These are phyloP conservation scores for Steccherinum ochraceum DNA, from an alignment of 768 basidiomycete species.

Conservation along the genomic window DNA sequence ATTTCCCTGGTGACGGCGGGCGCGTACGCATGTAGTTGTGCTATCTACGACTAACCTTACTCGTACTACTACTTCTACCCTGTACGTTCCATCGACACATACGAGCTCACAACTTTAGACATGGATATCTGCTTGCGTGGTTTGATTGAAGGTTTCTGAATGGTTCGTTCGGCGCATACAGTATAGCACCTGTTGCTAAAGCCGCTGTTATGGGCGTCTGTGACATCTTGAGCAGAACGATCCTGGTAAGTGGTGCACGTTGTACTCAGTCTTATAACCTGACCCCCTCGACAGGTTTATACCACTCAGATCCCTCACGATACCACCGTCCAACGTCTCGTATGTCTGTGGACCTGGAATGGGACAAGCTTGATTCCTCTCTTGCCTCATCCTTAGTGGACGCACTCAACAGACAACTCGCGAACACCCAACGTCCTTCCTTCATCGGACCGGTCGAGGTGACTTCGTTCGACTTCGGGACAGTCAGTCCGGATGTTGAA, in stretches of 20 bases:
- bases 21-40: background rate
- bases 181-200: too few species aligned
- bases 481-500: conserved; percentile 75
- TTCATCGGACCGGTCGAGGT: conserved; percentile 93
- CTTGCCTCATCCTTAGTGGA: conserved; percentile 65
- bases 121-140: background rate
- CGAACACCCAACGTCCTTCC: conserved; percentile 69
- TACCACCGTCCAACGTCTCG: too few species aligned
- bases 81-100: background rate
- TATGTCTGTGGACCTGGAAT: conserved; percentile 97
- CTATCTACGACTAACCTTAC: background rate
- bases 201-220: too few species aligned
- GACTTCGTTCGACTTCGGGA: conserved; percentile 84
- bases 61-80: background rate
- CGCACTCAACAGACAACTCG: conserved; percentile 74
- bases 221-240: too few species aligned
- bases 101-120: background rate
- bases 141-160: too few species aligned
- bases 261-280: too few species aligned
- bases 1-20: background rate
- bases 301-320: too few species aligned
- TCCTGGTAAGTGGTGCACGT: too few species aligned
- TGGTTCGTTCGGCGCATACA: too few species aligned
- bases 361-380: conserved; percentile 72
- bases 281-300: too few species aligned